Base-by-base conservation (phyloP, 75 land plant species). In the Picea glauca region DNA sequence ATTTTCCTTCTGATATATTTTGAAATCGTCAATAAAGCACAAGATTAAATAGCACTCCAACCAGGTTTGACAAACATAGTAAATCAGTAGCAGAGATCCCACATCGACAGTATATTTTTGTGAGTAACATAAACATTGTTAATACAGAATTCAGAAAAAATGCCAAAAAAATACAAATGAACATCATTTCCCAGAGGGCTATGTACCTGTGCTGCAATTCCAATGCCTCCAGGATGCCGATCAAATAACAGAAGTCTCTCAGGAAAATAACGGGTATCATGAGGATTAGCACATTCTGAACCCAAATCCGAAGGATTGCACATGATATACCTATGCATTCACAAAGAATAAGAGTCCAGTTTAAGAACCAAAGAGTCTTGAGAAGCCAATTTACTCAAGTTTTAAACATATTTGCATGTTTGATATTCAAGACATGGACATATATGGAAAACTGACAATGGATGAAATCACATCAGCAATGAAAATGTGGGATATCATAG, bases 221-320 rank as follows among this genome's bases (percentile, higher is more conserved):
- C 99, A 81, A 86, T 86, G 35, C 98, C 98, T 62, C 99, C 99
- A 77, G 90, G 91, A 88, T 90, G 95, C 62, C 81, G 87, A 82
- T 98, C 99, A 79, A 90, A 98, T 30, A 98, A 79, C 59, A 98
- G 84, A 67, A 98, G 85, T 77, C 99, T 90, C 83, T 90, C 99
- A 68, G 99, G 98, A 60, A 91, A 74, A 76, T 88, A 87, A 58
- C 98, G 96, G 3, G 79, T 82, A 60, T 98, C 99, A 76, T 95
- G 88, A 58, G 99, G 99, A 83, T 98, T 90, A 26, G 90, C 87
- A 88, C 98, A 95, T 76, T 98, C 99, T 62, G 94, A 77, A 59
- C 93, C 93, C 83, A 98, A 81, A 79, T 95, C 99, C 63, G 92
- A 90, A 57, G 80, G 62, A 79, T 95, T 95, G 88, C 98, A 95